Conservation (phyloP, 1,284 basidiomycete species). For the Microbotryum lychnidis-dioicae region DNA sequence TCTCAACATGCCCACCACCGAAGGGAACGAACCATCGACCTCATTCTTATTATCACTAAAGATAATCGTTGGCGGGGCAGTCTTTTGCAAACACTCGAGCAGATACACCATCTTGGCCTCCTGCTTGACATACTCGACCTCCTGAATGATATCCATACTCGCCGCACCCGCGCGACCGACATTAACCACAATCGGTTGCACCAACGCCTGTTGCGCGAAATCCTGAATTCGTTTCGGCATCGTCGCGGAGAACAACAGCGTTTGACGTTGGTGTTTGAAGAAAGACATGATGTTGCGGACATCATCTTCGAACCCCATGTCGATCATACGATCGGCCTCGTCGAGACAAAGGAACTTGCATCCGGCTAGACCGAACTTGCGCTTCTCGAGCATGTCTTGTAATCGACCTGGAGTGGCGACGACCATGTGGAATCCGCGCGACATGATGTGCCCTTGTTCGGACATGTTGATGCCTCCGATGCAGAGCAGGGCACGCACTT, state of each 20-base stretch:
- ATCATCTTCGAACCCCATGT: slow-evolving; percentile 97
- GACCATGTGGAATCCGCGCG: slow-evolving; percentile 86
- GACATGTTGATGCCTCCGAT: slow-evolving; percentile 98
- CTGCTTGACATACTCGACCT: slow-evolving; percentile 97
- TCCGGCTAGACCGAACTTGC: slow-evolving; percentile 77
- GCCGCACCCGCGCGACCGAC: slow-evolving; percentile 97
- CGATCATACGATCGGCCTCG: slow-evolving; percentile 99
- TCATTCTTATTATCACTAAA: slow-evolving; percentile 99
- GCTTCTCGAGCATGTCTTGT: slow-evolving; percentile 67
- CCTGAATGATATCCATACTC: slow-evolving; percentile 91
- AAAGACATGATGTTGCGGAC: slow-evolving; percentile 97
- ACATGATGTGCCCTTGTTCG: slow-evolving; percentile 83
- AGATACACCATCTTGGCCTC: slow-evolving; percentile 99
- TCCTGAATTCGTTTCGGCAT: slow-evolving; percentile 99
- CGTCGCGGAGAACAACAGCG: slow-evolving; percentile 92
- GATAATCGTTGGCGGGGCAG: slow-evolving; percentile 93
- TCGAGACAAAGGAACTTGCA: slow-evolving; percentile 85
- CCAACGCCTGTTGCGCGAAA: slow-evolving; percentile 90
- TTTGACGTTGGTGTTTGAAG: slow-evolving; percentile 96
- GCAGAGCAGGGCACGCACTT: slow-evolving; percentile 76
- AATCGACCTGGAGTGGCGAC: slow-evolving; percentile 59
- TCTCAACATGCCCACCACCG: not conserved
- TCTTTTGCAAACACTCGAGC: slow-evolving; percentile 95
- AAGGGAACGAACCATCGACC: slow-evolving; percentile 66
- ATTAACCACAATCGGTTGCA: slow-evolving; percentile 88